Percentiles rank a stretch among this genome's conserved stretches.
phyloP scores from a whole-genome alignment of 2,329 filamentous ascomycete species.

The Colletotrichum tofieldiae region DNA sequence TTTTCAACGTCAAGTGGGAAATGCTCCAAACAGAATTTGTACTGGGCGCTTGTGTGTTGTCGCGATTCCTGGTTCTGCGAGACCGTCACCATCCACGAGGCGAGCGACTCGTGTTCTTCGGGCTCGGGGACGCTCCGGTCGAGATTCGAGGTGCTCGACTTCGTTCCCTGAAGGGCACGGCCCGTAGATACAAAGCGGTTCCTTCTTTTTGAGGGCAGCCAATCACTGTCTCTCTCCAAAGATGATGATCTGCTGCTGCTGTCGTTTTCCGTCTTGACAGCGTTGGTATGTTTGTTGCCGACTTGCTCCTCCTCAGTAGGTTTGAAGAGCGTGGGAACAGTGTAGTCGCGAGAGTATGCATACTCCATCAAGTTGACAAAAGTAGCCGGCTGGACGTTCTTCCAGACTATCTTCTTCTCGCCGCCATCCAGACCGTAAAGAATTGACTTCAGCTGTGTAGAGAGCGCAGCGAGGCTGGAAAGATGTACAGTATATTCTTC shows the following conservation, averaged over 20 bases:
- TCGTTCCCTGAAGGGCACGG: too few relatives aligned
- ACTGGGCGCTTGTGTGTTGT: neutral
- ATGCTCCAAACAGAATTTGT: neutral
- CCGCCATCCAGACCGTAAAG: too few relatives aligned
- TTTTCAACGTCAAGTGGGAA: neutral
- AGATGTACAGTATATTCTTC: neutral
- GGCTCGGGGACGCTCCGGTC: too few relatives aligned
- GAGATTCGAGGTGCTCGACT: neutral
- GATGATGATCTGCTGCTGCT: too few relatives aligned
- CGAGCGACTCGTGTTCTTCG: too few relatives aligned
- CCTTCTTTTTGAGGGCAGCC: too few relatives aligned
- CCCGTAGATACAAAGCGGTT: too few relatives aligned
- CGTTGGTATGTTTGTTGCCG: too few relatives aligned
- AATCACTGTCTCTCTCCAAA: too few relatives aligned
- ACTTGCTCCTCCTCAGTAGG: neutral
- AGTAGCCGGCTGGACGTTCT: neutral
- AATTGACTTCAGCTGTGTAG: neutral
- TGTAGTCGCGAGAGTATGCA: constrained; percentile 1
- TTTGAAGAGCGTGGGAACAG: neutral
- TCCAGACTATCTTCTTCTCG: neutral
- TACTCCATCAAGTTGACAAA: constrained; percentile 15
- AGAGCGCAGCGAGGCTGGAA: neutral
- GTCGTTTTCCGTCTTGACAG: too few relatives aligned
- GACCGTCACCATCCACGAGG: neutral
- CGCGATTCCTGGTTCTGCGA: neutral